Base-by-base conservation (phyloP, 768 basidiomycete genomes). In the Goffeauzyma gilvescens region DNA sequence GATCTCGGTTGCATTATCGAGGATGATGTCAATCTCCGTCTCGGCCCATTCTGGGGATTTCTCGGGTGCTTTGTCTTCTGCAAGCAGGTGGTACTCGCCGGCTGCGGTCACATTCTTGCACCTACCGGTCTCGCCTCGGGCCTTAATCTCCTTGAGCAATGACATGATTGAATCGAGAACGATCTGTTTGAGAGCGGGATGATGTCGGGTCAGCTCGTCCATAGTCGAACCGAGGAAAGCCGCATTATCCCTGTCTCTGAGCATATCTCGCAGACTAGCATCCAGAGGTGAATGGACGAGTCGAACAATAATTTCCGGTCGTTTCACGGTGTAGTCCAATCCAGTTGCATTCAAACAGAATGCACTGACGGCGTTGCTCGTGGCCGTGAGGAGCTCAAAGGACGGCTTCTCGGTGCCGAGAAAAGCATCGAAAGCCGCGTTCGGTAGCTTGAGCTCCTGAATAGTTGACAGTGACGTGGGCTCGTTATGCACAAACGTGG, bases 401-500 rank as follows among this genome's bases (percentile, higher is more conserved):
- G 81, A 75, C 5, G 84, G 75, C 50, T 90, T 86, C 31, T 90
- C 71, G 3, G 79, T 82, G 26, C 69, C 68, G 65, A 90, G 85
- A 32, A 98, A 75, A 3, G 80, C 74, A 44, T 73, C 72, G 65
- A 87, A 96, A 55, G 98, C 85, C 0, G 76, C 72, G 54, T 86
- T 81, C 0, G 93, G 93, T 3, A 99, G 64, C 5, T 79, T 76
- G 21, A 76, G 73, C 63, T 99, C 93, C 64, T 99, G 93, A 17
- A 99, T 80, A 41, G 90, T 78, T 2, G 75, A 68, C 44, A 99
- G 67, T 13, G 85, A 93, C 0, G 89, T 95, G 6, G 93, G 93
- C 62, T 99, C 93, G 51, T 96, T 99, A 68, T 99, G 90, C 7
- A 96, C 78, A 64, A 95, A 95, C 0, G 86, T 86, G 12, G 86